Percentiles rank a stretch among this genome's conserved stretches.
phyloP scores from a whole-genome alignment of 129 eudicot genomes.

The Glebionis coronaria region DNA sequence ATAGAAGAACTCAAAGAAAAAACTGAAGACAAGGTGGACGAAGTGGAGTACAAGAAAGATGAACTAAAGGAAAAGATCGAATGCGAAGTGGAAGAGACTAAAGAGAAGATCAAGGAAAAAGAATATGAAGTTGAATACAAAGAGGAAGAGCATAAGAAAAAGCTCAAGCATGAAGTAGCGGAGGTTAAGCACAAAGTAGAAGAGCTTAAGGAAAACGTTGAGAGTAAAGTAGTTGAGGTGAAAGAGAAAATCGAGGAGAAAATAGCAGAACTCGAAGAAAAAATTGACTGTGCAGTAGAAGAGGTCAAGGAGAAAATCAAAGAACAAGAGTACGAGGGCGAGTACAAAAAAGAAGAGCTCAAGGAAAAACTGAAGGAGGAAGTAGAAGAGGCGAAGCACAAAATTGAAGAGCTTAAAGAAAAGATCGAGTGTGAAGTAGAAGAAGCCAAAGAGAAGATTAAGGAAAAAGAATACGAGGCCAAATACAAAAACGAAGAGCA shows the following conservation, averaged over 20 bases:
- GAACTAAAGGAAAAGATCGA: constrained; percentile 21
- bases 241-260: constrained; percentile 23
- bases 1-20: constrained; percentile 22
- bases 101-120: constrained; percentile 23
- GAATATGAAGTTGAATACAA: constrained; percentile 21
- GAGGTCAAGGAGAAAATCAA: constrained; percentile 16
- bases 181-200: constrained; percentile 18
- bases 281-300: neutral
- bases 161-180: constrained; percentile 18
- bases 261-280: constrained; percentile 11
- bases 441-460: constrained; percentile 25
- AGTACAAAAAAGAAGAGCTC: constrained; percentile 25
- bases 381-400: constrained; percentile 1
- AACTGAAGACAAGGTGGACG: neutral
- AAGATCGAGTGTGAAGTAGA: constrained; percentile 29
- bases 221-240: constrained; percentile 22
- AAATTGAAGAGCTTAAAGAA: constrained; percentile 19
- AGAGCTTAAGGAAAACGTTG: constrained; percentile 21
- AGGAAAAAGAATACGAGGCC: constrained; percentile 26
- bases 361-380: constrained; percentile 17
- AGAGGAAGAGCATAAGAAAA: constrained; percentile 21
- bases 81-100: constrained; percentile 19
- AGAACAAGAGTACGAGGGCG: constrained; percentile 13
- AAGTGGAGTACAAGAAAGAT: constrained; percentile 1
- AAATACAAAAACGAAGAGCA: constrained; percentile 25